Evolutionary conservation across 257 asterid species (phyloP).

Genomic region (Rehmannia glutinosa): DNA sequence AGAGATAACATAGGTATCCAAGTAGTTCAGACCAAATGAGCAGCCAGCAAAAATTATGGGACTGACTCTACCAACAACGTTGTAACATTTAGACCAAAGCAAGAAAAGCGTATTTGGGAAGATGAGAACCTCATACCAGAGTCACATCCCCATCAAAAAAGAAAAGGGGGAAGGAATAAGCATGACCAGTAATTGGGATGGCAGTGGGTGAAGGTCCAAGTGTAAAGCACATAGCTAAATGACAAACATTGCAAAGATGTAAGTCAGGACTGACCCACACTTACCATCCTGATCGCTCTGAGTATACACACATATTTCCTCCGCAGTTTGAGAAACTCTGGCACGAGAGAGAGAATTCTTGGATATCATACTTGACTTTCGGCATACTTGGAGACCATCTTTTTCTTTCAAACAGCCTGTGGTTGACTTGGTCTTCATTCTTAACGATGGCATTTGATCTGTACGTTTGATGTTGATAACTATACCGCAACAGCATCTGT

Average conservation of each 20-base stretch:
- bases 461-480: slow-evolving; percentile 27
- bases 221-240: background rate
- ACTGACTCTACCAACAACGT: background rate
- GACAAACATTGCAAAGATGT: background rate
- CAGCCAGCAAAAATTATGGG: background rate
- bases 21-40: background rate
- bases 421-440: slow-evolving; percentile 70
- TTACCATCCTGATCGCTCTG: slow-evolving; percentile 53
- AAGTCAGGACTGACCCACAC: slow-evolving; percentile 17
- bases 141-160: background rate
- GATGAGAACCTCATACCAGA: background rate
- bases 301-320: slow-evolving; percentile 27
- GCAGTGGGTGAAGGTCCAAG: too few species aligned
- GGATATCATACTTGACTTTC: slow-evolving; percentile 64
- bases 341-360: slow-evolving; percentile 65
- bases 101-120: background rate
- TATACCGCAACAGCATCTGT: slow-evolving; percentile 40
- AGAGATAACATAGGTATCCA: background rate
- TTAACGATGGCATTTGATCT: slow-evolving; percentile 87
- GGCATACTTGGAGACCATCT: slow-evolving; percentile 67
- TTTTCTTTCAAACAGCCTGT: slow-evolving; percentile 55
- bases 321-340: slow-evolving; percentile 40
- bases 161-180: background rate
- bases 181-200: background rate
- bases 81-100: background rate